A percentile compares a stretch with the other conserved stretches of the same genome.
phyloP scores from a whole-genome alignment of 75 land plant genomes.

The Pinus albicaulis region DNA sequence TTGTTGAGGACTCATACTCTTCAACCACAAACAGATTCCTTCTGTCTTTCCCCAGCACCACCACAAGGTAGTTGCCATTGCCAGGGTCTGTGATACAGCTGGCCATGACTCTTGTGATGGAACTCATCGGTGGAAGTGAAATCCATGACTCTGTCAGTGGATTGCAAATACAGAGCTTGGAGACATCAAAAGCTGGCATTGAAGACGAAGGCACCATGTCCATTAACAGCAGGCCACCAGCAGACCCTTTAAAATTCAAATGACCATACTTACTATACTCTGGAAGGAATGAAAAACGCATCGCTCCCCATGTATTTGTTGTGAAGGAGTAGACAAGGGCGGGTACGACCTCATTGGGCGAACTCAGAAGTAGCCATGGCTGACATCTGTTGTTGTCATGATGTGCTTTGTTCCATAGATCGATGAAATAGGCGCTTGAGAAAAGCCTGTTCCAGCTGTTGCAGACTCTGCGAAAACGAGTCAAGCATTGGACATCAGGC shows the following conservation, averaged over 20 bases:
- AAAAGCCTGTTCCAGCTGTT: conserved; percentile 3
- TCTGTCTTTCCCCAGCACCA: background rate
- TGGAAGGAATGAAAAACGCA: background rate
- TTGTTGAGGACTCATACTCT: background rate
- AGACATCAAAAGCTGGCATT: background rate
- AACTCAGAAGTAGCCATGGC: conserved; percentile 5
- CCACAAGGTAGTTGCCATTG: background rate
- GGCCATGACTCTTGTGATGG: background rate
- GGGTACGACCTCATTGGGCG: background rate
- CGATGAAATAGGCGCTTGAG: background rate
- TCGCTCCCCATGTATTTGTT: background rate
- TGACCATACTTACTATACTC: background rate
- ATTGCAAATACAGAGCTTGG: background rate
- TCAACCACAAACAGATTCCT: conserved; percentile 4
- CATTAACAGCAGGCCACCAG: background rate
- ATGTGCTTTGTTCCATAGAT: background rate
- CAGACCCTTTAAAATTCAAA: background rate
- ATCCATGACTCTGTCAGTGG: background rate
- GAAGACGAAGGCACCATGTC: background rate
- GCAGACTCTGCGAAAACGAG: conserved; percentile 2
- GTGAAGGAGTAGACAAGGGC: background rate
- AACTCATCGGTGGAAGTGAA: background rate
- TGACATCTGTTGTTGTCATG: background rate
- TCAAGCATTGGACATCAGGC: conserved; percentile 2
- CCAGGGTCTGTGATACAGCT: background rate